A percentile compares a stretch with the other conserved stretches of the same genome.
phyloP scores from a whole-genome alignment of 176 grass and related monocot genomes.

The Chrysopogon serrulatus region DNA sequence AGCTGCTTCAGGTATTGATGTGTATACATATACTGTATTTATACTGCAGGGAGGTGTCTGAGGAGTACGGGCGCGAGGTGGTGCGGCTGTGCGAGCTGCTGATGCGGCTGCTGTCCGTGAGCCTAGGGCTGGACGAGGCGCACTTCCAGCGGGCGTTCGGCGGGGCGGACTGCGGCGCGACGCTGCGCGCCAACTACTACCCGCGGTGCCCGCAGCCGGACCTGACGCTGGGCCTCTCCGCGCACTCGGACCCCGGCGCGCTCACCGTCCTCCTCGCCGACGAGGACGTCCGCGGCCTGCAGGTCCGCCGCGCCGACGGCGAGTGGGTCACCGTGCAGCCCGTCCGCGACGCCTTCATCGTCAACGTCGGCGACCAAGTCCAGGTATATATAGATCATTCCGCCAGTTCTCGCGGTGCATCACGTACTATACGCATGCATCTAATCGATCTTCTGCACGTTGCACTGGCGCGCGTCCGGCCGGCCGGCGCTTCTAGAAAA shows the following conservation, averaged over 20 bases:
- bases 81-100: slow-evolving; percentile 49
- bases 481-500: background rate
- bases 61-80: slow-evolving; percentile 71
- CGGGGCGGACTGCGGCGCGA: slow-evolving; percentile 41
- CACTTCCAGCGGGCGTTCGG: slow-evolving; percentile 57
- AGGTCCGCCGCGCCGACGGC: slow-evolving; percentile 52
- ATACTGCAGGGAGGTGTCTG: slow-evolving; percentile 40
- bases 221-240: slow-evolving; percentile 83
- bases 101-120: slow-evolving; percentile 59
- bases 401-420: no score
- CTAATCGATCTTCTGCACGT: background rate
- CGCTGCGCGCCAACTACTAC: slow-evolving; percentile 85
- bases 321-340: slow-evolving; percentile 80
- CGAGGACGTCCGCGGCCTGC: slow-evolving; percentile 68
- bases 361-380: slow-evolving; percentile 92
- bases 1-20: background rate
- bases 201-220: slow-evolving; percentile 93
- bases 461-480: background rate
- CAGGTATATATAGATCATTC: slow-evolving; percentile 46
- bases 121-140: slow-evolving; percentile 62
- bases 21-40: no score
- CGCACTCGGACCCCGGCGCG: slow-evolving; percentile 76
- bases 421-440: background rate
- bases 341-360: slow-evolving; percentile 50
- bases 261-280: slow-evolving; percentile 82